Evolutionary conservation across 768 basidiomycete species (phyloP).

Genomic region (Agrocybe chaxingu): DNA sequence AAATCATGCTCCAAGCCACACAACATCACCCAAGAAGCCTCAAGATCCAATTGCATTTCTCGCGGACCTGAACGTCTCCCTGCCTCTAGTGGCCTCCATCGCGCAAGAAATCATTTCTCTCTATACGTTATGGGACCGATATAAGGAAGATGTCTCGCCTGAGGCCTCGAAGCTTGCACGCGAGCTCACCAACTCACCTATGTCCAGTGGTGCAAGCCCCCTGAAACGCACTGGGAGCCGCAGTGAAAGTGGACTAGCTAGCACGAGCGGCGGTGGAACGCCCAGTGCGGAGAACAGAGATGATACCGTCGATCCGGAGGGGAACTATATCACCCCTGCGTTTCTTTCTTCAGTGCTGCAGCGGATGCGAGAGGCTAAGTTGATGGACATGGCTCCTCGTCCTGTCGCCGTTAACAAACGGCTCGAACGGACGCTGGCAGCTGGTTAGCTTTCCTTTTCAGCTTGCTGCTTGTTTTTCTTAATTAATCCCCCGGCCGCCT

Average conservation of each 20-base stretch:
- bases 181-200: constrained; percentile 25
- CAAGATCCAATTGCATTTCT: constrained; percentile 82
- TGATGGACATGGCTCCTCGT: constrained; percentile 55
- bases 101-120: constrained; percentile 89
- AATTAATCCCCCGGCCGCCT: neutral
- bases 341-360: constrained; percentile 54
- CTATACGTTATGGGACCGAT: constrained; percentile 86
- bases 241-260: constrained; percentile 9
- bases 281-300: constrained; percentile 21
- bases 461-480: neutral
- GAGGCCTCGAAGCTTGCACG: constrained; percentile 25
- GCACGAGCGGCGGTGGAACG: constrained; percentile 20
- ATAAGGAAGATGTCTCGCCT: constrained; percentile 59
- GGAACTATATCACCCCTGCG: constrained; percentile 50
- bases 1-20: constrained; percentile 23
- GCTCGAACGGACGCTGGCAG: constrained; percentile 69
- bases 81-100: constrained; percentile 77
- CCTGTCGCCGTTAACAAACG: constrained; percentile 66
- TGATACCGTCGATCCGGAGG: constrained; percentile 18
- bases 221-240: constrained; percentile 24
- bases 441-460: constrained; percentile 33
- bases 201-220: constrained; percentile 19
- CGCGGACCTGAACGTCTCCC: constrained; percentile 80
- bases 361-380: constrained; percentile 64
- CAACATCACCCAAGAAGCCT: constrained; percentile 33